Conservation (phyloP, 73 alveolate genomes). For the Breviolum minutum region DNA sequence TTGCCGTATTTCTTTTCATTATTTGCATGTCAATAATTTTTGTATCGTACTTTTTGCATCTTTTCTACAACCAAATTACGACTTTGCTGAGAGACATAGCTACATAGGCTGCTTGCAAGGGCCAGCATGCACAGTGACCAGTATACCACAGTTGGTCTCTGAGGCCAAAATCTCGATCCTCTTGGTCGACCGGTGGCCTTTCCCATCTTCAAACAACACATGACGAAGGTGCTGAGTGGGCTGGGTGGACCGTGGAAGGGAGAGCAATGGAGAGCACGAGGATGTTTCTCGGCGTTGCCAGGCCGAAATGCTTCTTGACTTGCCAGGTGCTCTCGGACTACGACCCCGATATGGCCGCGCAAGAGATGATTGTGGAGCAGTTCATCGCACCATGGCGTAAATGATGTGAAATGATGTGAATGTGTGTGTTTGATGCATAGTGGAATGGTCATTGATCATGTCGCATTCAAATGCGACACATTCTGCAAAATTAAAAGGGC, state of each 20-base stretch:
- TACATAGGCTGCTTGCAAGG: neutral
- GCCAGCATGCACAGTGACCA: neutral
- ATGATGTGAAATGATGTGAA: neutral
- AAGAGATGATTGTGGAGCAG: conserved; percentile 84
- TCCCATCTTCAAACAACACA: conserved; percentile 45
- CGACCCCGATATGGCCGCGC: conserved; percentile 42
- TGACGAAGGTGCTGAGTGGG: conserved; percentile 9
- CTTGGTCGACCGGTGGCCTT: conserved; percentile 57
- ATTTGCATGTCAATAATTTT: too few relatives aligned
- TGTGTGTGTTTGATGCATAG: neutral
- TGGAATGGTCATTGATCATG: too few relatives aligned
- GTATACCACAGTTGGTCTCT: neutral
- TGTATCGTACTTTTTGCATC: too few relatives aligned
- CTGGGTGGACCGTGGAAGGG: neutral
- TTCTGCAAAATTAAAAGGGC: neutral
- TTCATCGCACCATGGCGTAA: conserved; percentile 39
- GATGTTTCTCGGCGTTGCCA: neutral
- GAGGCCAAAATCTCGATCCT: conserved; percentile 69
- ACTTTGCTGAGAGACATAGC: neutral
- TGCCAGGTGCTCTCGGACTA: conserved; percentile 56
- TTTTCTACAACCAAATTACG: too few relatives aligned
- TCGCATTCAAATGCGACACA: too few relatives aligned
- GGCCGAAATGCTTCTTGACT: neutral
- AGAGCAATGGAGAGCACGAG: neutral
- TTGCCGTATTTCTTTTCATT: too few relatives aligned